These are phyloP conservation scores for Daldinia loculata DNA, from an alignment of 495 filamentous ascomycete species.

Conservation along the genomic window DNA sequence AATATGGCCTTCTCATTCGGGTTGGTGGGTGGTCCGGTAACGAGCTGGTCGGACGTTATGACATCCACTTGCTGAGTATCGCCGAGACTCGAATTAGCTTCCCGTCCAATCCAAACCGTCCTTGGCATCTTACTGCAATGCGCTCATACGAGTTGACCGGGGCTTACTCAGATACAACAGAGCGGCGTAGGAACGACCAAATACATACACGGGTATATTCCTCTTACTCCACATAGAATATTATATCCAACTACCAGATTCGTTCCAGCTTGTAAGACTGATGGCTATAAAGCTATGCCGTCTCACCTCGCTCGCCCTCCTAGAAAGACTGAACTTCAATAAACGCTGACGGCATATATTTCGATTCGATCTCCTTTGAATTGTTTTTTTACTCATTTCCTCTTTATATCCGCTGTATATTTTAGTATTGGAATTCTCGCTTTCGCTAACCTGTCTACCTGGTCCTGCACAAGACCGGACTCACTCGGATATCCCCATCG, in stretches of 20 bases:
- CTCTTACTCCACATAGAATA: conserved; percentile 24
- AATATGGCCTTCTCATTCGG: conserved; percentile 35
- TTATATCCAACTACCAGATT: conserved; percentile 6
- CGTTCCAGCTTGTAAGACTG: conserved; percentile 2
- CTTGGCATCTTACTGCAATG: conserved; percentile 43
- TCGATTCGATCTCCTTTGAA: conserved; percentile 13
- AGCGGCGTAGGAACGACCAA: conserved; percentile 7
- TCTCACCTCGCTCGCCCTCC: conserved; percentile 10
- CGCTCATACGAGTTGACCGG: conserved; percentile 18
- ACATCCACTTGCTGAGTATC: conserved; percentile 15
- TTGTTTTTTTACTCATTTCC: neutral
- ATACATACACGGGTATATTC: conserved; percentile 14
- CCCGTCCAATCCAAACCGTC: conserved; percentile 24
- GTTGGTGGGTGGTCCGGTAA: conserved; percentile 30
- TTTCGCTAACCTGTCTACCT: neutral
- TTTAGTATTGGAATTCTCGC: neutral
- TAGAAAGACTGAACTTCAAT: neutral
- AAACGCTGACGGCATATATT: conserved; percentile 4
- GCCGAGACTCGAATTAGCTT: conserved; percentile 10
- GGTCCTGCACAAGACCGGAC: neutral
- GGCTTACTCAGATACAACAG: conserved; percentile 36
- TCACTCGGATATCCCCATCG: conserved; percentile 13
- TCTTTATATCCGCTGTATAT: neutral
- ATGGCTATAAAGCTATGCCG: conserved; percentile 28
- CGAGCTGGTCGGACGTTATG: conserved; percentile 17